These are phyloP conservation scores for Acaromyces ingoldii DNA, from an alignment of 1,284 basidiomycete species.

Conservation along the genomic window DNA sequence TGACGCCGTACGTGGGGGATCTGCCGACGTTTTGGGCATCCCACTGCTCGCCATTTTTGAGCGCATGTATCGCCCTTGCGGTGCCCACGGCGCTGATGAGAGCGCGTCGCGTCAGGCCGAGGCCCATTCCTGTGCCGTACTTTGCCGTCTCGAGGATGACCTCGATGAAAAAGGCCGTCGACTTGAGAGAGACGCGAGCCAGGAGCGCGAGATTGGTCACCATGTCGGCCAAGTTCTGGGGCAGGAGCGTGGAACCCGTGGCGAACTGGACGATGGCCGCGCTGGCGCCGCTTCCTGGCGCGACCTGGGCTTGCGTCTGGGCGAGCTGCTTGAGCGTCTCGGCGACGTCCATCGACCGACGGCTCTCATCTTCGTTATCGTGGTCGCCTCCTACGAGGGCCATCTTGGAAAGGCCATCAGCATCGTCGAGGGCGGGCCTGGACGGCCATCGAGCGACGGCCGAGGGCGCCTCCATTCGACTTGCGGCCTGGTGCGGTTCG, in stretches of 20 bases:
- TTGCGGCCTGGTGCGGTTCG: too few species aligned
- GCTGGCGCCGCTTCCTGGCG: too few species aligned
- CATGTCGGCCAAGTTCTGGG: constrained; percentile 35
- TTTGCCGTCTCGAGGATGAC: constrained; percentile 35
- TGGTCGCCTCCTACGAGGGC: too few species aligned
- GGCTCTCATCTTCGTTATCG: too few species aligned
- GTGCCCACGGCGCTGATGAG: constrained; percentile 36
- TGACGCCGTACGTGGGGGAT: not conserved
- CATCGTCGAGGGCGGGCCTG: too few species aligned
- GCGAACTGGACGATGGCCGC: constrained; percentile 33
- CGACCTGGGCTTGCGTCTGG: too few species aligned
- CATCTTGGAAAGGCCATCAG: too few species aligned
- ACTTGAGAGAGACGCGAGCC: constrained; percentile 36
- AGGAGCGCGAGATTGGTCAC: constrained; percentile 30
- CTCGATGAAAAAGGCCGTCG: constrained; percentile 43
- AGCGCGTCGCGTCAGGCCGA: constrained; percentile 36
- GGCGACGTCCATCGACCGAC: too few species aligned
- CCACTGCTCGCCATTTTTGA: constrained; percentile 21
- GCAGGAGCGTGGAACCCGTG: constrained; percentile 29
- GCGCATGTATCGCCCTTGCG: constrained; percentile 29
- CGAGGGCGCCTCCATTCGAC: too few species aligned
- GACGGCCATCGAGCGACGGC: too few species aligned
- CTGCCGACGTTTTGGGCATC: constrained; percentile 24
- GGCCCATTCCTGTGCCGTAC: constrained; percentile 25
- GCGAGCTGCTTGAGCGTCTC: too few species aligned